phyloP scores from a whole-genome alignment of 2,329 filamentous ascomycete genomes.

The Aspergillus sp. region DNA sequence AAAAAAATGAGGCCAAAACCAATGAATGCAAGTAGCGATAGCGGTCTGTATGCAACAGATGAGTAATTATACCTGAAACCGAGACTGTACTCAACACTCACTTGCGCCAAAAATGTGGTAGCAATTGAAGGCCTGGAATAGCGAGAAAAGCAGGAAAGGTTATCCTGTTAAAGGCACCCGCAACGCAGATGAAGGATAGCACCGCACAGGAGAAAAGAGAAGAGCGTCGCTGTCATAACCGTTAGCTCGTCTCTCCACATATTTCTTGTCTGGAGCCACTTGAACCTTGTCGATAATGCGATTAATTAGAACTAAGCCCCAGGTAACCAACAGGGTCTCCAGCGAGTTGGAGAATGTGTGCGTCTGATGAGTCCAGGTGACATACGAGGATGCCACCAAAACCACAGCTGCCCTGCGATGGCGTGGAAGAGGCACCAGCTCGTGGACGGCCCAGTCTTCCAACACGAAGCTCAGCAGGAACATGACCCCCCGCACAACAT shows the following conservation, averaged over 20 bases:
- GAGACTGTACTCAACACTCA: conserved; percentile 45
- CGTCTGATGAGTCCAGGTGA: conserved; percentile 98
- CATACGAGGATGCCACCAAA: conserved; percentile 91
- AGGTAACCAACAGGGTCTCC: conserved; percentile 88
- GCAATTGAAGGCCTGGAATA: conserved; percentile 76
- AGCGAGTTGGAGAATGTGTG: conserved; percentile 98
- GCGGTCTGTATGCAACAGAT: conserved; percentile 45
- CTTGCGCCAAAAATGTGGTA: conserved; percentile 84
- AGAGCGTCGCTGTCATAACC: conserved; percentile 62
- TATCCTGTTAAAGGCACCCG: conserved; percentile 93
- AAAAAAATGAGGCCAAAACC: conserved; percentile 67
- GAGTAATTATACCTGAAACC: conserved; percentile 1
- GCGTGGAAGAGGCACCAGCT: conserved; percentile 75
- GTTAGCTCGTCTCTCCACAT: conserved; percentile 11
- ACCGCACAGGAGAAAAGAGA: conserved; percentile 74
- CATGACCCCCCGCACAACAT: conserved; percentile 85
- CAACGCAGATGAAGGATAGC: conserved; percentile 76
- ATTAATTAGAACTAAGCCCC: conserved; percentile 88
- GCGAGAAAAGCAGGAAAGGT: conserved; percentile 93
- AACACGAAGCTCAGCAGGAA: conserved; percentile 93
- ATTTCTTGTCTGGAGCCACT: background rate
- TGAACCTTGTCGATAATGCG: conserved; percentile 76
- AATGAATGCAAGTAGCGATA: conserved; percentile 62
- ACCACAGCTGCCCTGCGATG: conserved; percentile 72
- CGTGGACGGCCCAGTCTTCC: conserved; percentile 95